A percentile compares a stretch with the other conserved stretches of the same genome.
Conservation (phyloP, 1,139 yeast genomes). For the Kodamaea ohmeri region DNA sequence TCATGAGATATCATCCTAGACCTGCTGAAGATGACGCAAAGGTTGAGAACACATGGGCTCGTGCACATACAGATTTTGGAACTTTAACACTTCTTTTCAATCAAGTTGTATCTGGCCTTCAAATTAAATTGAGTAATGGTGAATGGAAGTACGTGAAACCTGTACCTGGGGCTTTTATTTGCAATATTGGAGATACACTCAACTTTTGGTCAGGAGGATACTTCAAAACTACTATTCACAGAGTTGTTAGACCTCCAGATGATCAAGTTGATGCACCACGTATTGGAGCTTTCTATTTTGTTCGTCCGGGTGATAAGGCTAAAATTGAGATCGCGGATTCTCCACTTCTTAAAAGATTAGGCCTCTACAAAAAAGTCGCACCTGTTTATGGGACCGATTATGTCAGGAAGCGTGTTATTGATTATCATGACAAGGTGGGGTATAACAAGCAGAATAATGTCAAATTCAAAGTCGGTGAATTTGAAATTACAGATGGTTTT, state of each 20-base stretch:
- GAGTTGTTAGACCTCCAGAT: conserved; percentile 31
- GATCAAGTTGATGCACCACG: conserved; percentile 30
- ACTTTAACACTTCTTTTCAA: conserved; percentile 28
- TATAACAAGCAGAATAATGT: conserved; percentile 24
- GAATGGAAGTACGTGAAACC: conserved; percentile 31
- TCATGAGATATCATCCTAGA: conserved; percentile 32
- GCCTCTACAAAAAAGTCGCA: conserved; percentile 22
- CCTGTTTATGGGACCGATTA: conserved; percentile 31
- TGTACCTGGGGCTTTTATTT: conserved; percentile 28
- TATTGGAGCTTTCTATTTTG: conserved; percentile 33
- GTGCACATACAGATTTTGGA: conserved; percentile 35
- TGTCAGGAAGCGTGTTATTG: conserved; percentile 28
- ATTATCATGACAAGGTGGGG: conserved; percentile 24
- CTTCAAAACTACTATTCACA: conserved; percentile 32
- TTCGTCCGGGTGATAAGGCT: conserved; percentile 33
- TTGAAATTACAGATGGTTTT: conserved; percentile 29
- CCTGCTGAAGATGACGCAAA: conserved; percentile 24
- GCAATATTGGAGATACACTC: conserved; percentile 33
- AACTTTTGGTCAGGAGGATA: conserved; percentile 34
- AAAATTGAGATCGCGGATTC: conserved; percentile 29
- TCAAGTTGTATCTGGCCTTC: conserved; percentile 32
- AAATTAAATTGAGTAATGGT: conserved; percentile 24
- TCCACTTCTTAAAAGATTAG: conserved; percentile 28
- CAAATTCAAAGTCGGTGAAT: conserved; percentile 27
- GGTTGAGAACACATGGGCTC: conserved; percentile 30